Conservation (phyloP, 306 rosid genomes). For the Vigna unguiculata region DNA sequence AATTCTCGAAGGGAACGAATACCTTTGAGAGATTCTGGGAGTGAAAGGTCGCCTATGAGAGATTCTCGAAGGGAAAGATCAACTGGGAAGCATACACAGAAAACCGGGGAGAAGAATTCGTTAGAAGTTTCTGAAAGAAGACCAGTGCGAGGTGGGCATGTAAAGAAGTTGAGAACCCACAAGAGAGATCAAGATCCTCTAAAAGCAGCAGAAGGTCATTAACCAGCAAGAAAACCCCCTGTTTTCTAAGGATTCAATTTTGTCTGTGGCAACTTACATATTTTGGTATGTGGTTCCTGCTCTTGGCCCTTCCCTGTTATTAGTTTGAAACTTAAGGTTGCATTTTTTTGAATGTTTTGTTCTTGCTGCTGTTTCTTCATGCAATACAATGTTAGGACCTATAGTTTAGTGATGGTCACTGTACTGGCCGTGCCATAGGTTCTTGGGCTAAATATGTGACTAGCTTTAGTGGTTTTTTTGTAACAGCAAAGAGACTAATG, state of each 20-base stretch:
- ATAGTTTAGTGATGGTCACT: not conserved
- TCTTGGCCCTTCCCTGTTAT: conserved; percentile 25
- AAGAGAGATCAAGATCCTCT: conserved; percentile 42
- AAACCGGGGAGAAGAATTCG: conserved; percentile 29
- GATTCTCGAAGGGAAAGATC: conserved; percentile 43
- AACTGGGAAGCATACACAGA: conserved; percentile 10
- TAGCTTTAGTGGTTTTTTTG: conserved; percentile 8
- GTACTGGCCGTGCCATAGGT: not conserved
- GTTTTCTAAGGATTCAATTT: conserved; percentile 32
- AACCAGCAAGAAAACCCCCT: conserved; percentile 40
- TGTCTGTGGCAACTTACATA: conserved; percentile 30
- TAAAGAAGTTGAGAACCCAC: conserved; percentile 31
- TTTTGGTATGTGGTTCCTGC: conserved; percentile 44
- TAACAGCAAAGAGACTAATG: not conserved
- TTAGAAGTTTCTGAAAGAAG: conserved; percentile 33
- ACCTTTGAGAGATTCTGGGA: conserved; percentile 39
- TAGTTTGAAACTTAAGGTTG: conserved; percentile 31
- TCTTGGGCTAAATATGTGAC: not conserved
- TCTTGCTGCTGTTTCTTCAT: conserved; percentile 1
- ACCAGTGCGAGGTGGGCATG: conserved; percentile 25
- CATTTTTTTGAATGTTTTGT: not conserved
- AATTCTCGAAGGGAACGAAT: conserved; percentile 34
- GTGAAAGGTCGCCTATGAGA: conserved; percentile 9
- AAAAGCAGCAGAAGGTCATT: conserved; percentile 35
- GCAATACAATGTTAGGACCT: not conserved